Conservation (phyloP, 2,329 filamentous ascomycete species). For the Cladosporium oxysporum region DNA sequence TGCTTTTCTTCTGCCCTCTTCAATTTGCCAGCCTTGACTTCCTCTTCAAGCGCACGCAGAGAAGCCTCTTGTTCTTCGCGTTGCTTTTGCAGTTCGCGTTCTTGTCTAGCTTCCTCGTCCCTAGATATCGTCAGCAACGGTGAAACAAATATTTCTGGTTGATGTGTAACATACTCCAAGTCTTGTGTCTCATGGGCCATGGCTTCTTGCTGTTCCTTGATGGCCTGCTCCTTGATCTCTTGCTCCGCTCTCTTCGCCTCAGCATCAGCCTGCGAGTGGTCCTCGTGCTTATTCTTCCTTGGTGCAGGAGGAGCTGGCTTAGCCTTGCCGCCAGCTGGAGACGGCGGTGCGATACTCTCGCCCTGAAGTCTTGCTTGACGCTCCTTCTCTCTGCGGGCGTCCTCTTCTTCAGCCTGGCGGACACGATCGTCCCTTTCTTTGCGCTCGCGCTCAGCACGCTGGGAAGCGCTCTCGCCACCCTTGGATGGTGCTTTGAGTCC, state of each 20-base stretch:
- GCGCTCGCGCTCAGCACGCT: conserved; percentile 85
- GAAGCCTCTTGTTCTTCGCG: conserved; percentile 79
- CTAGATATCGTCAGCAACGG: conserved; percentile 51
- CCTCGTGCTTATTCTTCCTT: conserved; percentile 65
- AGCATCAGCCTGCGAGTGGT: conserved; percentile 53
- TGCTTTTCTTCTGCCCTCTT: conserved; percentile 97
- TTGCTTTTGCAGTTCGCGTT: conserved; percentile 78
- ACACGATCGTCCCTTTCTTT: conserved; percentile 85
- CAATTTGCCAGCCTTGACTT: conserved; percentile 88
- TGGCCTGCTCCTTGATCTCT: conserved; percentile 53
- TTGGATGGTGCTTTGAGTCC: conserved; percentile 84
- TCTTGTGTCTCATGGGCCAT: conserved; percentile 72
- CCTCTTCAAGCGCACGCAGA: conserved; percentile 86
- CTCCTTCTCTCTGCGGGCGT: conserved; percentile 83
- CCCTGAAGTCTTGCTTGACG: conserved; percentile 79
- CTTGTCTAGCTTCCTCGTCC: conserved; percentile 70
- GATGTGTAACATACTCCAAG: conserved; percentile 73
- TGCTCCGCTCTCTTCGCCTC: conserved; percentile 63
- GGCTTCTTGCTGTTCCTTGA: conserved; percentile 70
- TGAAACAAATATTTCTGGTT: background rate
- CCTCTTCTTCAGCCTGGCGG: conserved; percentile 89
- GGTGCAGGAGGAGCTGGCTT: conserved; percentile 68
- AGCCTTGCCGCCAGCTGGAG: conserved; percentile 43
- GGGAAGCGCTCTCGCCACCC: conserved; percentile 72
- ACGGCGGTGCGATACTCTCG: conserved; percentile 67